Percentiles rank a stretch among this genome's conserved stretches.
Evolutionary conservation across 805 yeast species (phyloP).

Genomic region (Wickerhamiella galacta): DNA sequence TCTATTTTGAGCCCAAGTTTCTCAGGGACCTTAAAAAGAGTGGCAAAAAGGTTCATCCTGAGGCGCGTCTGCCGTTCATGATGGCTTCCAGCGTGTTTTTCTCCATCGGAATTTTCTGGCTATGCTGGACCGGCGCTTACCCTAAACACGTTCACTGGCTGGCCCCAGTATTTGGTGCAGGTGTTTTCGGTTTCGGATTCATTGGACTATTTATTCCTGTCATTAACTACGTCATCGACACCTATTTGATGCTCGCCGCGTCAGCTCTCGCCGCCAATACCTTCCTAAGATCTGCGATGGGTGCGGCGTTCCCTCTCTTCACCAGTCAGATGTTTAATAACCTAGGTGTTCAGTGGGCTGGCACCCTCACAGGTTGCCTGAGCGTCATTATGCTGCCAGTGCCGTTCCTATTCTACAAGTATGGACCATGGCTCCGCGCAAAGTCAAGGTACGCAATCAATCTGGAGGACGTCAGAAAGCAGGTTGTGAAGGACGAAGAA

Average conservation of each 20-base stretch:
- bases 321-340: conserved; percentile 35
- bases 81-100: conserved; percentile 53
- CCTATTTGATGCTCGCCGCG: conserved; percentile 41
- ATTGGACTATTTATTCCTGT: conserved; percentile 50
- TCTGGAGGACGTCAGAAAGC: conserved; percentile 3
- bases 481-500: too few relatives aligned
- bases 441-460: conserved; percentile 12
- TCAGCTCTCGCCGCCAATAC: conserved; percentile 52
- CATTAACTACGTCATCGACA: conserved; percentile 43
- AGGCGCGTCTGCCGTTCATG: conserved; percentile 64
- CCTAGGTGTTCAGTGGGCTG: conserved; percentile 39
- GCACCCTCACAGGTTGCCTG: conserved; percentile 34
- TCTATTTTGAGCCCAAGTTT: conserved; percentile 39
- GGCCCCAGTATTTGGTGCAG: conserved; percentile 54
- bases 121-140: conserved; percentile 76
- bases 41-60: conserved; percentile 52
- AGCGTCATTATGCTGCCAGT: conserved; percentile 36
- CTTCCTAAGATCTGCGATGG: conserved; percentile 40
- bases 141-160: conserved; percentile 60
- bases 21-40: conserved; percentile 31
- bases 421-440: conserved; percentile 25
- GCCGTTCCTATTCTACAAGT: conserved; percentile 37
- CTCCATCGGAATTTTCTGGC: conserved; percentile 70
- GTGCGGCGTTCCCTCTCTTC: conserved; percentile 46
- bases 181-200: conserved; percentile 51